Evolutionary conservation across 2,329 filamentous ascomycete genomes (phyloP).

Genomic region (Lachnellula willkommii): DNA sequence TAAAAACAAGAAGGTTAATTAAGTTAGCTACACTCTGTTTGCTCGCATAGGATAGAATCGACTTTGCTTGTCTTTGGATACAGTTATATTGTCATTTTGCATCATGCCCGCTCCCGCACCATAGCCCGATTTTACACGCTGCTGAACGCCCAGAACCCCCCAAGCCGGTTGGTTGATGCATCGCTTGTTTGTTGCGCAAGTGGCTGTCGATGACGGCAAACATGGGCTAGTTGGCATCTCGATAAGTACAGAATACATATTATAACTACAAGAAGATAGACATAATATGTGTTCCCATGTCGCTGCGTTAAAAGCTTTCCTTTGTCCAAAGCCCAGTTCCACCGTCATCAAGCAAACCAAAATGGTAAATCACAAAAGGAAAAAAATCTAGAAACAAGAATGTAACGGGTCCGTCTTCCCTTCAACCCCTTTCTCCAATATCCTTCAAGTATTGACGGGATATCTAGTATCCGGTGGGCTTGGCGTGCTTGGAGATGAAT

Average conservation of each 20-base stretch:
- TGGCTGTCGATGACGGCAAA: neutral
- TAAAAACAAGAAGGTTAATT: neutral
- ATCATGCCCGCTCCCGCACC: neutral
- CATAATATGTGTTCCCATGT: neutral
- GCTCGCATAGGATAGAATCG: neutral
- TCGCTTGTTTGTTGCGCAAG: neutral
- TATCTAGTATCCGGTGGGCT: conserved; percentile 9
- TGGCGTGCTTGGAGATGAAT: conserved; percentile 20
- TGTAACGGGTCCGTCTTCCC: neutral
- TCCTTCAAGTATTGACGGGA: neutral
- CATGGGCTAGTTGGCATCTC: neutral
- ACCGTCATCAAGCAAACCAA: neutral
- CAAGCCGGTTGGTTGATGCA: conserved; percentile 5
- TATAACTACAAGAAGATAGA: neutral
- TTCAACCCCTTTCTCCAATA: neutral
- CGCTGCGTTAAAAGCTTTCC: neutral
- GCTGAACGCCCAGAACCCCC: conserved; percentile 1
- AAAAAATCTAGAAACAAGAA: conserved; percentile 14
- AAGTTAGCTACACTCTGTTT: neutral
- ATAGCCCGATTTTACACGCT: neutral
- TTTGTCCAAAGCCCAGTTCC: neutral
- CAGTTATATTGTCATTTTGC: neutral
- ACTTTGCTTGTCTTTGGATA: neutral
- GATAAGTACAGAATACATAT: neutral
- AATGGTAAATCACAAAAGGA: neutral